phyloP scores from a whole-genome alignment of 225 moss, liverwort and hornwort species.

The Lunularia cruciata region DNA sequence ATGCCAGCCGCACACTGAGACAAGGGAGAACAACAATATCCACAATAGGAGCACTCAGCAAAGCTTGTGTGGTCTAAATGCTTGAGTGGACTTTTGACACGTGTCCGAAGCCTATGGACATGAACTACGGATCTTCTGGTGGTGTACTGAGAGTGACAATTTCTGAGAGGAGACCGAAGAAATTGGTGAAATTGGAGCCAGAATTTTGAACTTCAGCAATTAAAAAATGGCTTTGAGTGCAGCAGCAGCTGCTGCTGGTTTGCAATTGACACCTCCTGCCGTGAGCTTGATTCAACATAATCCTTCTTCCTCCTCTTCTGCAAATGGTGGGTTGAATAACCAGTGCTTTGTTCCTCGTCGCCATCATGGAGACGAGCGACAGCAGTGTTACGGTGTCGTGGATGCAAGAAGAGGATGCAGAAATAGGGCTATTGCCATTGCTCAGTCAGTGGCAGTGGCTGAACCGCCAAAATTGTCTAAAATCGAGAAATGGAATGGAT shows the following conservation, averaged over 20 bases:
- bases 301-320: too few species aligned
- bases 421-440: too few species aligned
- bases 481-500: slow-evolving; percentile 59
- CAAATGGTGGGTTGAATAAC: neutral
- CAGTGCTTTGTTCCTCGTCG: neutral
- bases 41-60: too few species aligned
- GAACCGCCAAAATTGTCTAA: slow-evolving; percentile 58
- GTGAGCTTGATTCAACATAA: too few species aligned
- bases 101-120: too few species aligned
- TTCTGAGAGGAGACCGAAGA: neutral
- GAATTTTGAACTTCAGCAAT: neutral
- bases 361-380: neutral
- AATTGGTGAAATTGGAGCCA: neutral
- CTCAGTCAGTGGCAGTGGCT: slow-evolving; percentile 25
- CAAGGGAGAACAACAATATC: too few species aligned
- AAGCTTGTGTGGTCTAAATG: neutral
- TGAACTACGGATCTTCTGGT: too few species aligned
- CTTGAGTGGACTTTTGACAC: neutral
- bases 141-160: neutral
- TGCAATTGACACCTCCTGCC: neutral
- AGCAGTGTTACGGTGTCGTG: neutral
- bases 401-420: too few species aligned
- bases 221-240: too few species aligned
- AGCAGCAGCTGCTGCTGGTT: neutral
- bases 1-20: too few species aligned